Evolutionary conservation across 2,329 filamentous ascomycete species (phyloP).

Genomic region (Ascochyta lentis): DNA sequence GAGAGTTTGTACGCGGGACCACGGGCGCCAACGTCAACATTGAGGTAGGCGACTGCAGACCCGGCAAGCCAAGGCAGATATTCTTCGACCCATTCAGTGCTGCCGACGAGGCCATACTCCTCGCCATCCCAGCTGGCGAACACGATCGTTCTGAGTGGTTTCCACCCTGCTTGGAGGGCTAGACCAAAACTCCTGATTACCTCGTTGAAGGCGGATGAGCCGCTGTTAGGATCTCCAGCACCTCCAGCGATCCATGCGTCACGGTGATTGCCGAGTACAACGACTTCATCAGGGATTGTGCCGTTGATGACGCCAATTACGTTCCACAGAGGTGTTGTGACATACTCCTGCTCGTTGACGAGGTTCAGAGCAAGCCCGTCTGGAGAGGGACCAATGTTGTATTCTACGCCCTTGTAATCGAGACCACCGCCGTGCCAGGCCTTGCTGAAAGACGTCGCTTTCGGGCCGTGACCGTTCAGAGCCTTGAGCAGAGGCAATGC

Average conservation of each 20-base stretch:
- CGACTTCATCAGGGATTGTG: constrained; percentile 80
- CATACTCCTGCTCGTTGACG: constrained; percentile 58
- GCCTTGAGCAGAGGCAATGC: constrained; percentile 87
- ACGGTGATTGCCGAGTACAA: constrained; percentile 90
- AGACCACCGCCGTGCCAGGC: constrained; percentile 78
- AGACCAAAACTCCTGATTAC: constrained; percentile 76
- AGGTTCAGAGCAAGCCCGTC: constrained; percentile 64
- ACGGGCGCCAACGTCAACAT: constrained; percentile 77
- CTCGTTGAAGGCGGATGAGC: constrained; percentile 80
- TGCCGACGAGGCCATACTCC: constrained; percentile 86
- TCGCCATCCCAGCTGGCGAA: constrained; percentile 75
- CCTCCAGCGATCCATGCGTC: constrained; percentile 92
- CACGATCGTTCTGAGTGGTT: constrained; percentile 86
- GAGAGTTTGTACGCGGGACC: constrained; percentile 69
- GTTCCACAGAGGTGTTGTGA: constrained; percentile 65
- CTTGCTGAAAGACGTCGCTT: constrained; percentile 74
- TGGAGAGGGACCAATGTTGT: constrained; percentile 84
- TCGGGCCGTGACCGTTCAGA: constrained; percentile 86
- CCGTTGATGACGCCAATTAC: constrained; percentile 93
- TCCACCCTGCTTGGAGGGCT: constrained; percentile 77
- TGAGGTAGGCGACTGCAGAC: constrained; percentile 81
- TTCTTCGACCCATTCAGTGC: constrained; percentile 93
- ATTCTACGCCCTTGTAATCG: constrained; percentile 79
- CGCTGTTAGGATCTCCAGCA: constrained; percentile 81
- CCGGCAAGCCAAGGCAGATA: constrained; percentile 79